Percentiles rank a stretch among this genome's conserved stretches.
phyloP scores from a whole-genome alignment of 768 basidiomycete genomes.

The Leccinum boreale region DNA sequence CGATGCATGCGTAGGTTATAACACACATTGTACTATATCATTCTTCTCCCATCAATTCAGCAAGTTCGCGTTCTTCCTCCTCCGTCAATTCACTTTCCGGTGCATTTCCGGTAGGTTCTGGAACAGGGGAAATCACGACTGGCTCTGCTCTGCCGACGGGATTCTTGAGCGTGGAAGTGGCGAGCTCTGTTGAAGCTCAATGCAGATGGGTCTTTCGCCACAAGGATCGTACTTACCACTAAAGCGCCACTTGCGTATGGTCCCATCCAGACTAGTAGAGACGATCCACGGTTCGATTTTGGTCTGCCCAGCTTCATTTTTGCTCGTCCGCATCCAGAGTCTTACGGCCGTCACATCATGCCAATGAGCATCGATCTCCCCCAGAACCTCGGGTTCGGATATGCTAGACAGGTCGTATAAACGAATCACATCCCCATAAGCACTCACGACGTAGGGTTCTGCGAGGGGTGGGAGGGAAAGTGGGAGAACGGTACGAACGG shows the following conservation, averaged over 20 bases:
- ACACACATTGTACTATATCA: slow-evolving; percentile 3
- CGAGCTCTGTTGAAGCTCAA: slow-evolving; percentile 22
- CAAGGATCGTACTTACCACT: slow-evolving; percentile 40
- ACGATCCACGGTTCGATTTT: slow-evolving; percentile 77
- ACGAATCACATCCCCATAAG: slow-evolving; percentile 78
- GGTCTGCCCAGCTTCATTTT: slow-evolving; percentile 43
- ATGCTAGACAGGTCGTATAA: slow-evolving; percentile 73
- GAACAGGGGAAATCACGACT: slow-evolving; percentile 25
- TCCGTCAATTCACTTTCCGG: slow-evolving; percentile 57
- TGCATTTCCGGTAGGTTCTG: slow-evolving; percentile 25
- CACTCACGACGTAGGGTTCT: slow-evolving; percentile 78
- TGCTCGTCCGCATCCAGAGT: slow-evolving; percentile 60
- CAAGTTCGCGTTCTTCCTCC: slow-evolving; percentile 88
- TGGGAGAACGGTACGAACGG: slow-evolving; percentile 74
- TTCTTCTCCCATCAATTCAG: slow-evolving; percentile 60
- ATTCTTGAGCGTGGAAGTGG: slow-evolving; percentile 22
- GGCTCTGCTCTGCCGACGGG: slow-evolving; percentile 15
- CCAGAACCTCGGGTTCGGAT: slow-evolving; percentile 67
- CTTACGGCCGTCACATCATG: slow-evolving; percentile 80
- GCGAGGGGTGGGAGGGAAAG: slow-evolving; percentile 58
- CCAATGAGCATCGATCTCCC: slow-evolving; percentile 82
- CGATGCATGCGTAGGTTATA: slow-evolving; percentile 4
- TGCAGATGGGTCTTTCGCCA: background rate
- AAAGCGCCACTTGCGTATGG: slow-evolving; percentile 82
- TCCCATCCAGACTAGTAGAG: slow-evolving; percentile 82